Percentiles rank a stretch among this genome's conserved stretches.
Evolutionary conservation across 768 basidiomycete genomes (phyloP).

Genomic region (Mycena olivaceomarginata): DNA sequence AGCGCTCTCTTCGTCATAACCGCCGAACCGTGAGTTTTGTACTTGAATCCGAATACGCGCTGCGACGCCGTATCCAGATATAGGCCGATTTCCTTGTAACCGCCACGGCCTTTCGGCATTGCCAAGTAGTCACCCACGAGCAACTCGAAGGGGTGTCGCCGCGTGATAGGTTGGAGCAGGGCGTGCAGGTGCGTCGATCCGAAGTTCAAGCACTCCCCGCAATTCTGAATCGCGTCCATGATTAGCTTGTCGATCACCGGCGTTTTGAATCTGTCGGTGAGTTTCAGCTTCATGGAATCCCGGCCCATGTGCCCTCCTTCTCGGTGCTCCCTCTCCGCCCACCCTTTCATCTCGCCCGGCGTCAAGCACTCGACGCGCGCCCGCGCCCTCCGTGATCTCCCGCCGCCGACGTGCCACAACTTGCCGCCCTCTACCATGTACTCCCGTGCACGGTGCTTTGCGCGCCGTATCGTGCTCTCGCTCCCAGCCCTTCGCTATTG

Average conservation of each 20-base stretch:
- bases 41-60: no score
- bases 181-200: no score
- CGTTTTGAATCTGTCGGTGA: background rate
- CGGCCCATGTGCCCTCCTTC: background rate
- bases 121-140: no score
- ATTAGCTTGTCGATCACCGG: background rate
- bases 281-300: background rate
- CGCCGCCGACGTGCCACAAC: constrained; percentile 25
- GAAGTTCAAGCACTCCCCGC: no score
- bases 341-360: constrained; percentile 16
- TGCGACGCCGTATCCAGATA: no score
- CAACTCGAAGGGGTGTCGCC: no score
- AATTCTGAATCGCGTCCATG: background rate
- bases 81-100: no score
- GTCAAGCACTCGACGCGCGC: background rate
- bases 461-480: constrained; percentile 7
- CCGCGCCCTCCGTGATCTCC: constrained; percentile 5
- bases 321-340: background rate
- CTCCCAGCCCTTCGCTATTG: constrained; percentile 36
- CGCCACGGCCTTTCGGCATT: no score
- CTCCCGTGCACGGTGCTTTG: constrained; percentile 18
- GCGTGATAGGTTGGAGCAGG: no score
- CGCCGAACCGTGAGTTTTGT: no score
- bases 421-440: constrained; percentile 31
- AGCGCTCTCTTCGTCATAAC: no score